Conservation (phyloP, 1,139 yeast species). For the Hemisphaericaspora subhashii region DNA sequence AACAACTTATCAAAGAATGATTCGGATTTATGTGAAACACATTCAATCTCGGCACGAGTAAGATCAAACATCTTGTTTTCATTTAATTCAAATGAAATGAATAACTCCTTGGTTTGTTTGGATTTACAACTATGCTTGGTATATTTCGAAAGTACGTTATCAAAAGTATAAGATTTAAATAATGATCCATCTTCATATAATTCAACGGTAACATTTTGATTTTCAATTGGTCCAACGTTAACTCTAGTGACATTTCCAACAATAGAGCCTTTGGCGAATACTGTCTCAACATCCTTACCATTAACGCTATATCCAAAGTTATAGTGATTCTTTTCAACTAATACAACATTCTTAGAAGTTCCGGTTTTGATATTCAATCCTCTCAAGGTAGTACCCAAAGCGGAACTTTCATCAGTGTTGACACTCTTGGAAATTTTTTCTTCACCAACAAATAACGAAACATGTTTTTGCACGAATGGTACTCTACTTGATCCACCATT, state of each 20-base stretch:
- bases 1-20: conserved; percentile 28
- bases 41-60: conserved; percentile 40
- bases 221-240: conserved; percentile 26
- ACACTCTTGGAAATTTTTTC: conserved; percentile 78
- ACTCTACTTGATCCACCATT: conserved; percentile 93
- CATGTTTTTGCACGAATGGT: conserved; percentile 73
- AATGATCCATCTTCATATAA: conserved; percentile 56
- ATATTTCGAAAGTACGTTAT: conserved; percentile 34
- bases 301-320: conserved; percentile 41
- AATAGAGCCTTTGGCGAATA: conserved; percentile 46
- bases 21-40: conserved; percentile 22
- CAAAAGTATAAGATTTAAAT: conserved; percentile 38
- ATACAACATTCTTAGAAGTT: conserved; percentile 59
- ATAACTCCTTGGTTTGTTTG: conserved; percentile 29
- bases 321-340: conserved; percentile 52
- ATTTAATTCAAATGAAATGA: conserved; percentile 48
- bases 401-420: conserved; percentile 95
- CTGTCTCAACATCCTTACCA: conserved; percentile 23
- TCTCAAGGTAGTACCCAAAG: conserved; percentile 80
- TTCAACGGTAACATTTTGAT: conserved; percentile 38
- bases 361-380: conserved; percentile 57
- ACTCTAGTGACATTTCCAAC: conserved; percentile 30
- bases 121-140: conserved; percentile 47
- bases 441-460: conserved; percentile 50
- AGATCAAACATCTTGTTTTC: conserved; percentile 52